Evolutionary conservation across 352 stramenopile species (phyloP), one percentile per base, ranked within the genome.

Genomic region (Pythium biforme): DNA sequence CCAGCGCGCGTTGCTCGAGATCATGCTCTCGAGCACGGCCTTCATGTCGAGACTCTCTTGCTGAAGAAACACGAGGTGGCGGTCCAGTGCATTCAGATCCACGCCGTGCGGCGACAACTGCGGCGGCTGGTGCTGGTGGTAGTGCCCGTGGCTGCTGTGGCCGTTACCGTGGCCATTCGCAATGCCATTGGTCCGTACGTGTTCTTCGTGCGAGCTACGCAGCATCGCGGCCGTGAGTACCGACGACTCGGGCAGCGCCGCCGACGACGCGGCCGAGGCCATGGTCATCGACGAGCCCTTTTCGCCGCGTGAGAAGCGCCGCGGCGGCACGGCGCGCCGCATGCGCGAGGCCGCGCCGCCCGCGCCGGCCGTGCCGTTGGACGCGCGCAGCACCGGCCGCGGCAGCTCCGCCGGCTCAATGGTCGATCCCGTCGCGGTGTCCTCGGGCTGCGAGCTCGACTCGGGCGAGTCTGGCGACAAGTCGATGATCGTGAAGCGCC

Each of bases 401-500:
- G 66, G 62, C 22, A 68, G 53, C 15, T 69, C 63, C 22, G 69
- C 62, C 34, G 72, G 61, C 3, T 65, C 68, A 9, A 64, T 69
- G 3, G 71, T n/a, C 31, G 14, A 8, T 10, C 8, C 34, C 34
- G 73, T n/a, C 56, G 76, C 69, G 61, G 68, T 39, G 39, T 53
- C 75, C 61, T 45, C 55, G 5, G n/a, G 9, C 29, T 26, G 61
- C 1, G 71, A 53, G 25, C 68, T 68, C 31, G 62, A 39, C 46
- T 74, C 59, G 5, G 77, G 70, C 5, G 79, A 87, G 49, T 89
- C 81, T 0, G 83, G 79, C 10, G 83, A 90, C 64, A 90, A 46
- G 57, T 92, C 83, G 17, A 86, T 92, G 72, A 92, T 92, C 20
- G 81, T 92, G 48, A 92, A 92, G n/a, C 83, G 72, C 19, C 83